These are phyloP conservation scores for Carex myosuroides DNA, from an alignment of 176 grass and related monocot genomes.

Conservation along the genomic window DNA sequence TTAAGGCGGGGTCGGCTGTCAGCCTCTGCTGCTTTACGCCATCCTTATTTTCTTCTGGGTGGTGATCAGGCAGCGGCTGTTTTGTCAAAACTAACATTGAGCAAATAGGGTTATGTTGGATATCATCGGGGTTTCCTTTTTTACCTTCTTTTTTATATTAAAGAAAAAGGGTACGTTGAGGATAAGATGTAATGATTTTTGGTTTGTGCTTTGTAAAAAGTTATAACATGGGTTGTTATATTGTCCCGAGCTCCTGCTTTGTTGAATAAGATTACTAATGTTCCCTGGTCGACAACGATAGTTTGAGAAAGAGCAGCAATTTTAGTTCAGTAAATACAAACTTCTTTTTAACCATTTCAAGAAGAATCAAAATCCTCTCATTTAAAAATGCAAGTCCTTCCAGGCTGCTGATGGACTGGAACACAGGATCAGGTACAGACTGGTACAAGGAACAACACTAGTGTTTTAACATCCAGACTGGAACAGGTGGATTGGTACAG, in stretches of 20 bases:
- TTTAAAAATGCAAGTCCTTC: neutral
- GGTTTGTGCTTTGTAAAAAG: slow-evolving; percentile 5
- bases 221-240: neutral
- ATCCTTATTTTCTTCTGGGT: slow-evolving; percentile 85
- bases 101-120: slow-evolving; percentile 29
- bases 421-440: neutral
- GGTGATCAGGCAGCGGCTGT: slow-evolving; percentile 76
- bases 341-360: neutral
- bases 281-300: neutral
- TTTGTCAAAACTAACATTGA: slow-evolving; percentile 72
- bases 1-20: slow-evolving; percentile 52
- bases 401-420: neutral
- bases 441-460: neutral
- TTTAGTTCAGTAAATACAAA: neutral
- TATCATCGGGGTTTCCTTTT: neutral
- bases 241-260: neutral
- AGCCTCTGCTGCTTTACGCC: slow-evolving; percentile 68
- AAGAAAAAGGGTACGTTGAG: neutral
- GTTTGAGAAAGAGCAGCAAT: neutral
- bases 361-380: neutral
- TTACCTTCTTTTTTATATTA: neutral
- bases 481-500: neutral
- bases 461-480: too few species aligned
- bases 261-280: neutral
- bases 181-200: neutral